Conservation (phyloP, 78 protist species). For the Dictyostelium capitatum region DNA sequence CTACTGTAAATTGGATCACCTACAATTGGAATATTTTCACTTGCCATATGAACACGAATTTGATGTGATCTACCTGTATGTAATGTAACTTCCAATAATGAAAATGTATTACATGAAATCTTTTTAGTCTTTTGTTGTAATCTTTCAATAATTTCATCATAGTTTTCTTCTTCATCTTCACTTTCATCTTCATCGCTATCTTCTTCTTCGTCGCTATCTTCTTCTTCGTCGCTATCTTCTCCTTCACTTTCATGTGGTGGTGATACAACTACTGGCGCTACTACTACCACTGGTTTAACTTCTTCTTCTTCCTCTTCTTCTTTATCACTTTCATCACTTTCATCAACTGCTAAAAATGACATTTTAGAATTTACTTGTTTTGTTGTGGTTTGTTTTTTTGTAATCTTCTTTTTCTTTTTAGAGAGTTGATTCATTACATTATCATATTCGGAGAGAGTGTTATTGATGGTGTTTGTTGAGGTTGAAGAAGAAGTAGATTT, state of each 20-base stretch:
- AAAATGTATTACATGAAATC: slow-evolving; percentile 5
- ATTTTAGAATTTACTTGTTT: neutral
- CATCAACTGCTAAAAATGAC: slow-evolving; percentile 20
- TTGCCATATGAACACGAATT: slow-evolving; percentile 71
- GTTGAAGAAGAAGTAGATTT: neutral
- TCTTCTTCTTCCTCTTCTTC: slow-evolving; percentile 26
- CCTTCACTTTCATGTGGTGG: slow-evolving; percentile 13
- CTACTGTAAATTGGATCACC: slow-evolving; percentile 85
- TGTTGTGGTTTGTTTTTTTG: neutral
- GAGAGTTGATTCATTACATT: neutral
- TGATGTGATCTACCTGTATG: slow-evolving; percentile 82
- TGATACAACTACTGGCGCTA: neutral
- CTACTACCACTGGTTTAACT: neutral
- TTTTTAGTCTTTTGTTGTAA: slow-evolving; percentile 20
- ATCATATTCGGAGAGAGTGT: slow-evolving; percentile 29
- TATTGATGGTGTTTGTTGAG: neutral
- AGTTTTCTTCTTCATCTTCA: neutral
- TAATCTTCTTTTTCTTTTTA: slow-evolving; percentile 32
- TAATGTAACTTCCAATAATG: slow-evolving; percentile 66
- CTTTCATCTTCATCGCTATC: neutral
- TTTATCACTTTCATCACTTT: neutral
- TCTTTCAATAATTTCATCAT: slow-evolving; percentile 19
- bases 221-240: slow-evolving; percentile 19
- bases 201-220: slow-evolving; percentile 35
- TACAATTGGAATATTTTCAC: slow-evolving; percentile 56